Conservation (phyloP, 768 basidiomycete genomes). For the Rhizopogon vulgaris region DNA sequence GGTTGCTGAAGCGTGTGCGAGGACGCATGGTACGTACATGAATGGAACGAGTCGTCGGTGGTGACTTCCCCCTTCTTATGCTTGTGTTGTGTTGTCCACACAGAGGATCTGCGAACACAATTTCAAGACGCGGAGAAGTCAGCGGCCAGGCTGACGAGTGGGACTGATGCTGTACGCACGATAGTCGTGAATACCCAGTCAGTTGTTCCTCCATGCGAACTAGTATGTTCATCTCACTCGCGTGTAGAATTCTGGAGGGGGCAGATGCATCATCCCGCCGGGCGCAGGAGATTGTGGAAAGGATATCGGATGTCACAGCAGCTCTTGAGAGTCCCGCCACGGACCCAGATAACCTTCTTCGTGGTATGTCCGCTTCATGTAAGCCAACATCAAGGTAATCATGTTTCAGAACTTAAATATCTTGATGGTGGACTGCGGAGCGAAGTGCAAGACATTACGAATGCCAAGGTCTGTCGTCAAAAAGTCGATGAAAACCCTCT, state of each 20-base stretch:
- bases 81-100: neutral
- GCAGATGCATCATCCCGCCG: conserved; percentile 49
- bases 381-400: neutral
- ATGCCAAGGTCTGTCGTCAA: conserved; percentile 41
- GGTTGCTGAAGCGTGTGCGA: conserved; percentile 65
- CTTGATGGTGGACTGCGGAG: conserved; percentile 55
- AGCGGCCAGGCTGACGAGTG: conserved; percentile 48
- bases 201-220: neutral
- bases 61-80: neutral
- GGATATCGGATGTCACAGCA: conserved; percentile 44
- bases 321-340: conserved; percentile 50
- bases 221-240: neutral
- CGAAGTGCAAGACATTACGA: conserved; percentile 52
- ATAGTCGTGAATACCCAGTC: conserved; percentile 31
- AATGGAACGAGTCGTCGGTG: neutral
- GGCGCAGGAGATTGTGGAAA: conserved; percentile 55
- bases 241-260: conserved; percentile 51
- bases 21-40: conserved; percentile 54
- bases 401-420: conserved; percentile 51
- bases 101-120: conserved; percentile 54
- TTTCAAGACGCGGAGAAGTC: conserved; percentile 50
- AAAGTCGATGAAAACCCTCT: neutral
- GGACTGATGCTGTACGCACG: conserved; percentile 53
- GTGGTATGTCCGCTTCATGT: conserved; percentile 33
- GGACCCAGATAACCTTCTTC: conserved; percentile 44